Conservation (phyloP, 148 eudicot species). For the Amaranthus palmeri region DNA sequence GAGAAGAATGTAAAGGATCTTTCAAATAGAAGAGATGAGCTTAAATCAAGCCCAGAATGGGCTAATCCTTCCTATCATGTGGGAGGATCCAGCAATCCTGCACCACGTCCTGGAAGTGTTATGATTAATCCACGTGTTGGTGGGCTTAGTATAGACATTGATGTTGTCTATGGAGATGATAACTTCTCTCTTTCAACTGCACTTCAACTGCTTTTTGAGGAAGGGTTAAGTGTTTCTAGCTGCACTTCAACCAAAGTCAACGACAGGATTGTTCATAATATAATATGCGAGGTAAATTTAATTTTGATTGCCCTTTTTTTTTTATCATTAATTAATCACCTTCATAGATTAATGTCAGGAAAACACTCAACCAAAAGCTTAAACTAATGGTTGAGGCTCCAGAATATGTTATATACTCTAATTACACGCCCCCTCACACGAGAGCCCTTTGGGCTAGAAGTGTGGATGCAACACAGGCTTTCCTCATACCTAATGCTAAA, state of each 20-base stretch:
- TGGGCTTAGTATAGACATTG: constrained; percentile 31
- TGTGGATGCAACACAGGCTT: too few species aligned
- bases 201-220: constrained; percentile 26
- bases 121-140: constrained; percentile 16
- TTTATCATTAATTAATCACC: background rate
- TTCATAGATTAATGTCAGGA: background rate
- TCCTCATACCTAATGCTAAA: too few species aligned
- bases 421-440: too few species aligned
- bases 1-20: constrained; percentile 32
- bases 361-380: too few species aligned
- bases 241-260: constrained; percentile 32
- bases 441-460: too few species aligned
- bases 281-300: constrained; percentile 38
- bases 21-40: constrained; percentile 28
- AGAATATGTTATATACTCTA: too few species aligned
- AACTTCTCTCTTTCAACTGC: constrained; percentile 28
- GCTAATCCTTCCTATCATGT: background rate
- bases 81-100: constrained; percentile 14
- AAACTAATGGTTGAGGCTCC: background rate
- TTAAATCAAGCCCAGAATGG: constrained; percentile 14
- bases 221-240: constrained; percentile 32
- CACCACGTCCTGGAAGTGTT: background rate
- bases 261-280: constrained; percentile 26
- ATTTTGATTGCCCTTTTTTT: background rate
- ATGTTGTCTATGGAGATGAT: constrained; percentile 14